Percentiles rank a stretch among this genome's conserved stretches.
Conservation (phyloP, 768 basidiomycete species). For the Nidula microcarpa region DNA sequence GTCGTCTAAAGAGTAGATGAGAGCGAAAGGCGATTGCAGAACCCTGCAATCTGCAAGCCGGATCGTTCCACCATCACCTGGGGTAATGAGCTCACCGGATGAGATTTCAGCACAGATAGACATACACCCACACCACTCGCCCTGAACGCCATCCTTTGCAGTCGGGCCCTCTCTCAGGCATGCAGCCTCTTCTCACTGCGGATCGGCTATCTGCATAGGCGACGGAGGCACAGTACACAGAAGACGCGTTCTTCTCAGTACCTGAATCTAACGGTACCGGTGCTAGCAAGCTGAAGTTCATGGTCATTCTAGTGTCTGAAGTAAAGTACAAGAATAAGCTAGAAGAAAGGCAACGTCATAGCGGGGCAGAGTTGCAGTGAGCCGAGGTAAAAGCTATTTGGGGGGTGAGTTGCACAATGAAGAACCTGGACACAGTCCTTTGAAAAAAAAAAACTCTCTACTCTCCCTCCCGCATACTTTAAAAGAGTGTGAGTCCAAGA, state of each 20-base stretch:
- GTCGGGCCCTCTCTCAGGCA: no score
- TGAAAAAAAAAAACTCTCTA: slow-evolving; percentile 8
- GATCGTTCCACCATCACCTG: neutral
- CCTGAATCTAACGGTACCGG: no score
- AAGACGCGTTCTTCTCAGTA: no score
- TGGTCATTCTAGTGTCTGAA: neutral
- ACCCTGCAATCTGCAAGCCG: neutral
- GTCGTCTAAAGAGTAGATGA: neutral
- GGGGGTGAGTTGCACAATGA: slow-evolving; percentile 1
- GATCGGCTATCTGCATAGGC: neutral
- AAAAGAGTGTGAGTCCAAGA: neutral
- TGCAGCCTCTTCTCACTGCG: no score
- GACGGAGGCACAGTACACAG: neutral
- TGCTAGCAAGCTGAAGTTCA: neutral
- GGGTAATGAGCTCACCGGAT: neutral
- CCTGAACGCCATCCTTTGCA: neutral
- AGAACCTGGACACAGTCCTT: slow-evolving; percentile 23
- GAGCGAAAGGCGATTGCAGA: neutral
- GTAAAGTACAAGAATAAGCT: neutral
- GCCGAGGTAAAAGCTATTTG: neutral
- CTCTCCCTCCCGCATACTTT: slow-evolving; percentile 5
- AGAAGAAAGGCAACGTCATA: neutral
- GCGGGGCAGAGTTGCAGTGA: neutral
- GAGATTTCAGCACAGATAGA: no score
- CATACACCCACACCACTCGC: no score